phyloP scores from a whole-genome alignment of 345 rosid species.

The Firmiana major region DNA sequence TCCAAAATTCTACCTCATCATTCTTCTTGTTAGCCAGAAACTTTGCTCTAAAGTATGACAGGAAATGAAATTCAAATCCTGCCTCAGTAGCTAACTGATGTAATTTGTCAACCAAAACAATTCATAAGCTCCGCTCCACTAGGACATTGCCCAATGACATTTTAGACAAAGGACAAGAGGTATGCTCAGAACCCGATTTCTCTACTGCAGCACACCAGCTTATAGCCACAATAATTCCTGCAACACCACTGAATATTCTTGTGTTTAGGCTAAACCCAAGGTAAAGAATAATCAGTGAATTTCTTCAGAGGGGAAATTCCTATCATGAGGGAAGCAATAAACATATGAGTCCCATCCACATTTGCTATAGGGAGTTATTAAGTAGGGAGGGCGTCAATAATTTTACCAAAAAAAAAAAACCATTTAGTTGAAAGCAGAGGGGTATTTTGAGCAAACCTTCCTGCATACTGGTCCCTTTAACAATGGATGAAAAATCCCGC shows the following conservation, averaged over 20 bases:
- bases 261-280: slow-evolving; percentile 22
- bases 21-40: slow-evolving; percentile 37
- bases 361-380: background rate
- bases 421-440: slow-evolving; percentile 9
- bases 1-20: slow-evolving; percentile 70
- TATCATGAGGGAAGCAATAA: background rate
- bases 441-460: slow-evolving; percentile 46
- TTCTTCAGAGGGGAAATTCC: background rate
- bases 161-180: slow-evolving; percentile 31
- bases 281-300: slow-evolving; percentile 2
- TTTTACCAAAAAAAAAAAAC: background rate
- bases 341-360: background rate
- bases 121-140: slow-evolving; percentile 58
- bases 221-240: slow-evolving; percentile 59
- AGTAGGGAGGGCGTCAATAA: background rate
- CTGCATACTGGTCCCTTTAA: slow-evolving; percentile 74
- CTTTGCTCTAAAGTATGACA: slow-evolving; percentile 52
- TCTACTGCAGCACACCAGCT: slow-evolving; percentile 59
- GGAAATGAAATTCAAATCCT: slow-evolving; percentile 59
- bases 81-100: slow-evolving; percentile 55
- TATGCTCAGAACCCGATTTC: slow-evolving; percentile 41
- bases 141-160: slow-evolving; percentile 35
- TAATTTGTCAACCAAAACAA: slow-evolving; percentile 49
- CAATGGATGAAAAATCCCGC: slow-evolving; percentile 51
- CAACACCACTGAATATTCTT: slow-evolving; percentile 60